Percentiles rank a stretch among this genome's conserved stretches.
These are phyloP conservation scores for Xylariaceae sp. DNA, from an alignment of 2,329 filamentous ascomycete genomes.

Conservation along the genomic window DNA sequence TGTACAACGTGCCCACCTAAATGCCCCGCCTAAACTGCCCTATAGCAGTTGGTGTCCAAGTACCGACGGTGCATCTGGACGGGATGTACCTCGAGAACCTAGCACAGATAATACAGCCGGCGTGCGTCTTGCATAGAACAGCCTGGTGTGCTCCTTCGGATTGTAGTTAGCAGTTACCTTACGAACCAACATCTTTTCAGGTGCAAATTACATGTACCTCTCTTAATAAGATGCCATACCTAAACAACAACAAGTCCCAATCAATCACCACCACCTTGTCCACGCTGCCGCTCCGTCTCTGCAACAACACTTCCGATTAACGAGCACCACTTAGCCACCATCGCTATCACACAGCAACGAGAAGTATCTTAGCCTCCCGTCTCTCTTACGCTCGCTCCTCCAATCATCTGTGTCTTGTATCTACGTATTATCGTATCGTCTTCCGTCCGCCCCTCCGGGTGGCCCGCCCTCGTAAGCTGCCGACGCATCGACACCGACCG, in stretches of 20 bases:
- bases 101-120: too few relatives aligned
- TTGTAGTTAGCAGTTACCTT: constrained; percentile 1
- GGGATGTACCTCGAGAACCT: too few relatives aligned
- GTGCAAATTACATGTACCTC: constrained; percentile 9
- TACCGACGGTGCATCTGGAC: too few relatives aligned
- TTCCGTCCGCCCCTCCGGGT: constrained; percentile 10
- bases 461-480: constrained; percentile 12
- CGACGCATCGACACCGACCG: constrained; percentile 10
- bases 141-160: not conserved
- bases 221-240: not conserved
- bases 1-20: too few relatives aligned
- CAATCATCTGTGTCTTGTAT: not conserved
- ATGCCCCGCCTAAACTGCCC: too few relatives aligned
- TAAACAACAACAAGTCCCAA: constrained; percentile 7
- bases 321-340: not conserved
- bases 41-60: too few relatives aligned
- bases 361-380: not conserved
- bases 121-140: not conserved
- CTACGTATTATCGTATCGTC: not conserved
- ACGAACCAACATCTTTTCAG: constrained; percentile 8
- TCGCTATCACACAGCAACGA: not conserved
- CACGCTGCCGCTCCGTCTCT: constrained; percentile 1
- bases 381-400: not conserved
- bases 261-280: constrained; percentile 7
- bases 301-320: not conserved